Base-by-base conservation (phyloP, 1,139 yeast genomes). In the Diutina mesorugosa region DNA sequence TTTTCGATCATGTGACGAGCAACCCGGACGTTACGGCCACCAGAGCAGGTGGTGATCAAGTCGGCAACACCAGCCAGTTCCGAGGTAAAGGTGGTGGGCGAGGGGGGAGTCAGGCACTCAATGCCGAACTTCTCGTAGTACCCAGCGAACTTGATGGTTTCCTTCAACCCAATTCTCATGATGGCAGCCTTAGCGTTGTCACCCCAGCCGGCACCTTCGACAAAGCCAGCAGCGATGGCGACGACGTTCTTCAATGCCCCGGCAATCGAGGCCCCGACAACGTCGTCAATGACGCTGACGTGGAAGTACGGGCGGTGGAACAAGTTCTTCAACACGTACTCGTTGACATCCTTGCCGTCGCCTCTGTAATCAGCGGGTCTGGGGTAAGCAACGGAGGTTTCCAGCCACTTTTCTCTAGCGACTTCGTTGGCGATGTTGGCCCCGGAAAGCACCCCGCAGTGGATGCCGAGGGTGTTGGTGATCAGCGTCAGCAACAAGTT, bases 51-150 rank as follows among this genome's bases (percentile, higher is more conserved):
- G 47, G 80, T 76, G 61, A 76, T 76, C 61, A 76, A 72, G 61
- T 76, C 80, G 54, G 80, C 80, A 48, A 76, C 80, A 58, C 80
- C 80, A n/a, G 80, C 80, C 30, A 75, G 69, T 63, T 76, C 80
- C 54, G 69, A 70, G 12, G 79, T 76, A 64, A 76, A 76, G 12
- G 80, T 76, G 26, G 30, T 35, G 26, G 41, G 53, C 45, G 10
- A 7, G 38, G 53, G 53, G 16, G 53, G 53, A 50, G 53, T 50
- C 10, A 29, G 28, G 18, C 53, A 30, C 10, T 28, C n/a, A 18
- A 50, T 50, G 45, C 53, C 53, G 28, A 50, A 50, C 45, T 50
- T 50, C 8, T 50, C 53, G 54, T 51, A 51, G 47, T 51, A 51
- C 38, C 67, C 59, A 18, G 70, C 64, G 59, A 76, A 76, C 57